phyloP scores from a whole-genome alignment of 306 rosid species.

The Oemleria cerasiformis region DNA sequence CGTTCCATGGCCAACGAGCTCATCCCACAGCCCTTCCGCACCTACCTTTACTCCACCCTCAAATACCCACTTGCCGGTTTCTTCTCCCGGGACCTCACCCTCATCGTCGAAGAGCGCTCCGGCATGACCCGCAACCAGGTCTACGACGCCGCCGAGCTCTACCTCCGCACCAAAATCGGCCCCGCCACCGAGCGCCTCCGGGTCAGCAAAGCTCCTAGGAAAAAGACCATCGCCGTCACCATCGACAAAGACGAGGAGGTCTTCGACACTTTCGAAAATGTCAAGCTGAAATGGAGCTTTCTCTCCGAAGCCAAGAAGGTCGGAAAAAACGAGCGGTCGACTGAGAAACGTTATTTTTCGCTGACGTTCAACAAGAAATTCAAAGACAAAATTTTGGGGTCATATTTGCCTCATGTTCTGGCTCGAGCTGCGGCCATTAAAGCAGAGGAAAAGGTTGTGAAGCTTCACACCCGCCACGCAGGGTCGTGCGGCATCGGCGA shows the following conservation, averaged over 20 bases:
- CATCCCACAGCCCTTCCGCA: conserved; percentile 28
- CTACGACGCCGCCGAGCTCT: conserved; percentile 35
- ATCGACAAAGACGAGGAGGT: conserved; percentile 27
- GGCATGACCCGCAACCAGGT: conserved; percentile 36
- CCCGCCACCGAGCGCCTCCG: conserved; percentile 21
- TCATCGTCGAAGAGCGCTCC: conserved; percentile 25
- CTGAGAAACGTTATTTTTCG: conserved; percentile 23
- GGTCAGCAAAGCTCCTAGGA: conserved; percentile 22
- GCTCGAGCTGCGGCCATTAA: conserved; percentile 19
- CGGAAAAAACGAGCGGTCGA: neutral
- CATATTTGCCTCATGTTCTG: conserved; percentile 31
- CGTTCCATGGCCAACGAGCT: conserved; percentile 34
- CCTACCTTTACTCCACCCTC: conserved; percentile 22
- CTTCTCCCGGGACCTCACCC: conserved; percentile 28
- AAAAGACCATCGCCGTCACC: conserved; percentile 21
- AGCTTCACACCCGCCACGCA: conserved; percentile 19
- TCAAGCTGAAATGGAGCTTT: conserved; percentile 29
- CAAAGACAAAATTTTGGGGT: conserved; percentile 21
- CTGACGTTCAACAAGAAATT: conserved; percentile 27
- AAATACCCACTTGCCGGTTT: conserved; percentile 25
- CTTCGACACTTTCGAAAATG: conserved; percentile 13
- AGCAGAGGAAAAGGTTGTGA: conserved; percentile 20
- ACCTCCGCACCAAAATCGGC: conserved; percentile 29
- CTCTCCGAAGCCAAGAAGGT: neutral
- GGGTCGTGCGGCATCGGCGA: neutral